Base-by-base conservation (phyloP, 108 stramenopile species). In the Cylindrotheca closterium region DNA sequence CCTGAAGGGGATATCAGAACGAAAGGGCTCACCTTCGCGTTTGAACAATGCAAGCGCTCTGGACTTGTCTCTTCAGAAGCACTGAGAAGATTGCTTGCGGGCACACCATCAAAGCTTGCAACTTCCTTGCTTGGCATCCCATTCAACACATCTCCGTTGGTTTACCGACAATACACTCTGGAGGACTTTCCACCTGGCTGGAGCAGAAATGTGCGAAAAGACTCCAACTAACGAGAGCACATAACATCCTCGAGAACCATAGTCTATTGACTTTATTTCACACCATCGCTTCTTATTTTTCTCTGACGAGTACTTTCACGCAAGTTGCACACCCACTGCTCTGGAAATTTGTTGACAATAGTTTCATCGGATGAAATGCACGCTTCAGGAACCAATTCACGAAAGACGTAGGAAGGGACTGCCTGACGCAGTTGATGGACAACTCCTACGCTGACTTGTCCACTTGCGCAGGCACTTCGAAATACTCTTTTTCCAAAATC, bases 61-160 rank as follows among this genome's bases (percentile, higher is more conserved):
- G 91, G 91, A n/a, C 58, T 84, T 45, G 68, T 89, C 31, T 81
- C 72, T 31, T 58, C 70, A 37, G 85, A 79, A 34, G 83, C 85
- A 12, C 33, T 92, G n/a, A 70, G 71, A 30, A 68, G 87, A 47
- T 55, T 89, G 56, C 55, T 71, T 30, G 55, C 60, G 25, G 78
- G 80, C 25, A 65, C 77, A 47, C 59, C 81, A 22, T 48, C 65
- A 12, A 71, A 78, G 18, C 25, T 77, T 5, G 73, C 75, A 33
- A 37, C 60, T 25, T 42, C 74, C 19, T 30, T 87, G 37, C 58
- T 87, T 64, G 80, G 65, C 48, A 4, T 59, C n/a, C 33, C 55
- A 30, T n/a, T 30, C 2, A 55, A 62, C 18, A 27, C 58, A 8
- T 51, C 48, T 34, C 56, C 61, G 1, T 48, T 57, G 5, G 67